Conservation (phyloP, 257 asterid species). For the Fraxinus americana region DNA sequence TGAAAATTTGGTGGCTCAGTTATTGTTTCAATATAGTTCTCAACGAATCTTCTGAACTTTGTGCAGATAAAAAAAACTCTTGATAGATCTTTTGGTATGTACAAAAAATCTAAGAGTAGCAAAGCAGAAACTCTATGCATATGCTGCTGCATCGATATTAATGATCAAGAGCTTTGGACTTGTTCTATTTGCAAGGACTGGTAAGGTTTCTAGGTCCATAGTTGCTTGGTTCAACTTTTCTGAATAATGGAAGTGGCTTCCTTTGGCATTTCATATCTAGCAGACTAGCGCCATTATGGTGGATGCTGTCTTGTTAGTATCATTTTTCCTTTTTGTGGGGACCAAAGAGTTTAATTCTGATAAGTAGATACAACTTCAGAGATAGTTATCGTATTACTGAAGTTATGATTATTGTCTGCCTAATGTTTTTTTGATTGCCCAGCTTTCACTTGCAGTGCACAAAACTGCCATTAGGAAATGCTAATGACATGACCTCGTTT, state of each 20-base stretch:
- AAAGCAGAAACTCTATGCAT: constrained; percentile 39
- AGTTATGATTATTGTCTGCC: constrained; percentile 9
- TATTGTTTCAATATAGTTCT: constrained; percentile 22
- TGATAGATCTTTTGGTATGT: constrained; percentile 59
- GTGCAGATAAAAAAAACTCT: constrained; percentile 57
- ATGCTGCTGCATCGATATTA: constrained; percentile 44
- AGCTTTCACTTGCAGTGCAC: constrained; percentile 72
- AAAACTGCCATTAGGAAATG: constrained; percentile 38
- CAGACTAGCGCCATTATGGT: constrained; percentile 1
- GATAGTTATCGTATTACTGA: neutral
- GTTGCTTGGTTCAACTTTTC: neutral
- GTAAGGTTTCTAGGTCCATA: constrained; percentile 38
- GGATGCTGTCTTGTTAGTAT: neutral
- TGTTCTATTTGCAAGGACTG: constrained; percentile 73
- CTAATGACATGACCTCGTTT: constrained; percentile 26
- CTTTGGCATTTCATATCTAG: neutral
- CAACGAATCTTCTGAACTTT: constrained; percentile 12
- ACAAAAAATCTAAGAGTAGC: constrained; percentile 31
- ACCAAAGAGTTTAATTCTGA: constrained; percentile 1
- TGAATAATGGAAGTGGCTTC: constrained; percentile 23
- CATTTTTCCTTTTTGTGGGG: neutral
- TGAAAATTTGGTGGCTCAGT: neutral
- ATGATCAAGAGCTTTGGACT: constrained; percentile 46
- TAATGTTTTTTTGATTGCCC: constrained; percentile 34
- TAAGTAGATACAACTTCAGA: constrained; percentile 6